A percentile compares a stretch with the other conserved stretches of the same genome.
These are phyloP conservation scores for Irineochytrium annulatum DNA, from an alignment of 192 early-diverging fungal genomes.

Conservation along the genomic window DNA sequence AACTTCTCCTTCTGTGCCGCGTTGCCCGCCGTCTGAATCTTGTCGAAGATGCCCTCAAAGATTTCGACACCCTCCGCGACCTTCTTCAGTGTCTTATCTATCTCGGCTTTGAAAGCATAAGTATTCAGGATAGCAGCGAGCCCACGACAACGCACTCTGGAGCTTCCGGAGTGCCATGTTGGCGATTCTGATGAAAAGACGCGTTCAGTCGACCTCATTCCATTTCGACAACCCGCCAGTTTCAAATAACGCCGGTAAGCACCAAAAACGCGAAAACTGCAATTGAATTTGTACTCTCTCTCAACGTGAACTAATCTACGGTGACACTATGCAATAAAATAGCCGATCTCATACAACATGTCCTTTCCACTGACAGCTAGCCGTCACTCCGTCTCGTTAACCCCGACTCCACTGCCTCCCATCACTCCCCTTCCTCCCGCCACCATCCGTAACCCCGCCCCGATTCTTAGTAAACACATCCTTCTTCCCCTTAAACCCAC, in stretches of 20 bases:
- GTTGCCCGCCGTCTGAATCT: constrained; percentile 72
- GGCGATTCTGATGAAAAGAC: too few species aligned
- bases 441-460: constrained; percentile 7
- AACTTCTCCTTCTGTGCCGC: constrained; percentile 94
- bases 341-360: too few species aligned
- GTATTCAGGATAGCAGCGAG: neutral
- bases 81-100: constrained; percentile 91
- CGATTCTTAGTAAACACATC: constrained; percentile 25
- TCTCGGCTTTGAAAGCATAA: constrained; percentile 69
- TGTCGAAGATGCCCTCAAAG: constrained; percentile 87
- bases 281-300: too few species aligned
- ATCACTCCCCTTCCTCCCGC: constrained; percentile 25
- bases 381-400: too few species aligned
- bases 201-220: too few species aligned
- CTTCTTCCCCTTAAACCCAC: constrained; percentile 25
- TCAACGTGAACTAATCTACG: too few species aligned
- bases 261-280: too few species aligned
- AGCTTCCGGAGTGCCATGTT: constrained; percentile 21
- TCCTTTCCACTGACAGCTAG: too few species aligned
- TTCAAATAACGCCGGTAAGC: too few species aligned
- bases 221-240: too few species aligned
- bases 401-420: constrained; percentile 42
- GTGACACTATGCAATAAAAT: too few species aligned
- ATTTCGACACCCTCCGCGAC: constrained; percentile 93
- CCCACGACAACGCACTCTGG: constrained; percentile 2